A percentile compares a stretch with the other conserved stretches of the same genome.
phyloP scores from a whole-genome alignment of 2,329 filamentous ascomycete genomes.

The Stagonosporopsis rhizophila region DNA sequence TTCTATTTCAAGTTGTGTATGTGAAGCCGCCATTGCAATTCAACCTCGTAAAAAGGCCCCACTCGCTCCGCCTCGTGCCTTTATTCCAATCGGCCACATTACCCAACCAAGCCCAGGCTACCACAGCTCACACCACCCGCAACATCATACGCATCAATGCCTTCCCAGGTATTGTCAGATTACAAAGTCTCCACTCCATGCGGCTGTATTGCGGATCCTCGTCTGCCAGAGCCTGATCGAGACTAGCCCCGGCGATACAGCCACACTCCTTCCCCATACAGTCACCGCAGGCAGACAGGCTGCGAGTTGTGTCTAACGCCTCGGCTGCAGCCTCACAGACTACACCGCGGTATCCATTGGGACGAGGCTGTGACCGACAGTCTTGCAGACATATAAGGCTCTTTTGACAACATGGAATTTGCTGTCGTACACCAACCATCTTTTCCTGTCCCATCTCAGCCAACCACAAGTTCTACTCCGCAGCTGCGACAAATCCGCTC shows the following conservation, averaged over 20 bases:
- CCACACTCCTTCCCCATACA: constrained; percentile 9
- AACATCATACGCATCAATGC: not conserved
- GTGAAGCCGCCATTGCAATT: too few species aligned
- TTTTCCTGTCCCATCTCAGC: not conserved
- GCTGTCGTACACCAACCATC: not conserved
- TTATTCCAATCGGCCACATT: not conserved
- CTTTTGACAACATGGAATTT: not conserved
- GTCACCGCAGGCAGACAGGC: constrained; percentile 14
- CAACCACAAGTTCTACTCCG: not conserved
- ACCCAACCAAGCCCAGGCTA: not conserved
- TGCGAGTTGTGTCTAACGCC: not conserved
- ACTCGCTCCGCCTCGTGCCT: not conserved
- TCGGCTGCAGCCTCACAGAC: constrained; percentile 7
- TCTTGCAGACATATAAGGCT: not conserved
- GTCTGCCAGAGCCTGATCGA: constrained; percentile 6
- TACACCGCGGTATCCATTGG: not conserved
- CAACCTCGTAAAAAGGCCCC: not conserved
- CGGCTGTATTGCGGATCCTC: constrained; percentile 8
- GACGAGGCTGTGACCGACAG: not conserved
- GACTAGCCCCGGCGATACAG: constrained; percentile 12
- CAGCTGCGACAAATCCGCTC: too few species aligned
- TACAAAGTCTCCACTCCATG: constrained; percentile 1
- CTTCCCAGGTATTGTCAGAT: not conserved
- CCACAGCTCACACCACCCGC: not conserved
- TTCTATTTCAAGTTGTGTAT: too few species aligned